Base-by-base conservation (phyloP, 495 filamentous ascomycete species). In the Chaetomidium leptoderma region DNA sequence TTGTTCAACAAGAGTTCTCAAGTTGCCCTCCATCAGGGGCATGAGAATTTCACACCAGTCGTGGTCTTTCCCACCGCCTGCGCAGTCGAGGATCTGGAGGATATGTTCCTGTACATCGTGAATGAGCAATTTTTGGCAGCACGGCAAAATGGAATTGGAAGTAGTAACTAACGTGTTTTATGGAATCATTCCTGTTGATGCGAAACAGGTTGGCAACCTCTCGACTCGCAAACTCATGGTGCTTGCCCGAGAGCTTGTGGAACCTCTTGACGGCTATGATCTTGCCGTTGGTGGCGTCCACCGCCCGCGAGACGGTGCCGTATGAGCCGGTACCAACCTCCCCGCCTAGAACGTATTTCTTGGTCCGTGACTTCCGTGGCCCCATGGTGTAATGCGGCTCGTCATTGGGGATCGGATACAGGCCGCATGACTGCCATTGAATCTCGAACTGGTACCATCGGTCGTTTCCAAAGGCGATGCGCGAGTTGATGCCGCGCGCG, bases 221-320 rank as follows among this genome's bases (percentile, higher is more conserved):
- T 7, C 69, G 32, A 0, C 63, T 63, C 4, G 69, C 67, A 53
- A 72, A 69, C 26, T 65, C 56, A 14, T 66, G 33, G 9, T 63
- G 59, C 56, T 70, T 71, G 9, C 64, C 68, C 6, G 67, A 48
- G 17, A 72, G 43, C 26, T 60, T 67, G 58, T 70, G 63, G 50
- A 72, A 68, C n/a, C 59, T 63, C 53, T 73, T 73, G 48, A 72
- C 66, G 29, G 67, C 69, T 35, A 72, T 70, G 35, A 63, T 29
- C 17, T 44, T 32, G 7, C 67, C 69, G 1, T 44, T 65, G 2
- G 50, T 63, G 10, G 59, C 35, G 46, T 73, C 62, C 14, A 73
- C 1, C 11, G 56, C 67, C 51, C 51, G 57, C 24, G 52, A 70
- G n/a, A 72, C 69, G 4, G 52, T 61, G 17, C 67, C 67, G 30